A percentile compares a stretch with the other conserved stretches of the same genome.
phyloP scores from a whole-genome alignment of 352 stramenopile genomes.

The Thraustochytrium sp. region DNA sequence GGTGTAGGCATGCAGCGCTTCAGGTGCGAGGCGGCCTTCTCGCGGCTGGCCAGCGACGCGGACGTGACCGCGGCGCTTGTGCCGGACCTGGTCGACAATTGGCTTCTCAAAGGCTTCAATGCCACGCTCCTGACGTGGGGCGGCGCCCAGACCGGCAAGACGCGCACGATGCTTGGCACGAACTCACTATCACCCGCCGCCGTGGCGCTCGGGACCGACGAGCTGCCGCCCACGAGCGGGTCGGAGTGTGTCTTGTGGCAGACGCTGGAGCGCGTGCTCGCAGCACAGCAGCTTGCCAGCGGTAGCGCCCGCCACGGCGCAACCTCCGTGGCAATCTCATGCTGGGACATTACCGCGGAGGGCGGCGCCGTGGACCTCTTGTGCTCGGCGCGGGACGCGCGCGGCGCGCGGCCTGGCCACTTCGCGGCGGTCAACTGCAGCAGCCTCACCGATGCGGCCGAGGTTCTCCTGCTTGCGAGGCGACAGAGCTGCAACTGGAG shows the following conservation, averaged over 20 bases:
- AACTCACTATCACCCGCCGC: background rate
- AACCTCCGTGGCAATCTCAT: background rate
- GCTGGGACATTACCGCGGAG: background rate
- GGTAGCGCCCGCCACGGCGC: background rate
- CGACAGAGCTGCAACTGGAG: background rate
- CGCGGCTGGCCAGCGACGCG: background rate
- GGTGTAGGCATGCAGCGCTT: background rate
- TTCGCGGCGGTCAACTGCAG: background rate
- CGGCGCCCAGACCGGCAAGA: background rate
- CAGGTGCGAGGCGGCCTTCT: background rate
- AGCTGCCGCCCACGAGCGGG: background rate
- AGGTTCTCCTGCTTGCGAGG: background rate
- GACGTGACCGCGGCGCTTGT: background rate
- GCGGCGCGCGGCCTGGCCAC: background rate
- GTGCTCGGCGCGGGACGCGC: background rate
- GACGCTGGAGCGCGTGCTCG: background rate
- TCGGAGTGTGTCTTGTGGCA: background rate
- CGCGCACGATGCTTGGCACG: background rate
- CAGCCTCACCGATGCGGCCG: background rate
- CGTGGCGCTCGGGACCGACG: background rate
- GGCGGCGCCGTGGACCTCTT: background rate
- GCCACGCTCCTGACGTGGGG: background rate
- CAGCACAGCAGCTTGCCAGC: no score
- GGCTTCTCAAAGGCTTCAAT: slow-evolving; percentile 27
- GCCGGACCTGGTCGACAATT: background rate